Conservation (phyloP, 495 filamentous ascomycete species). For the Lichenothelia convexa region DNA sequence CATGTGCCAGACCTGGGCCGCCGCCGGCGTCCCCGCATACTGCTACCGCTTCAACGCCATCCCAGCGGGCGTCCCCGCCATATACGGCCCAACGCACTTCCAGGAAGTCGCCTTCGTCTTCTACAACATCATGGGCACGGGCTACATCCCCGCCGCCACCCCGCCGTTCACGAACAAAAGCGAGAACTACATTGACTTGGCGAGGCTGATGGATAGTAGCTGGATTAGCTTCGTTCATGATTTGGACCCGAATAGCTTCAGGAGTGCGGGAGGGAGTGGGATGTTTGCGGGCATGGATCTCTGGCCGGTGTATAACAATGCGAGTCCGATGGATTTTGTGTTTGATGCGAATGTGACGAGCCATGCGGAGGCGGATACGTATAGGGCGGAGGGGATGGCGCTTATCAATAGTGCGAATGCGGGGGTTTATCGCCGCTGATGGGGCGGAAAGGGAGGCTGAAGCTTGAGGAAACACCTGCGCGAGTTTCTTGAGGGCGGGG, state of each 20-base stretch:
- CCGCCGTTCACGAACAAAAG: conserved; percentile 30
- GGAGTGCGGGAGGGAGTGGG: neutral
- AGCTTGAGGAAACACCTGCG: too few species aligned
- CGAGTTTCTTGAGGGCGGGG: too few species aligned
- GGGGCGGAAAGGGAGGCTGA: too few species aligned
- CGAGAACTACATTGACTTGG: conserved; percentile 28
- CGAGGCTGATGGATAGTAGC: conserved; percentile 32
- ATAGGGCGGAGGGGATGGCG: conserved; percentile 26
- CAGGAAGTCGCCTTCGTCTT: conserved; percentile 43
- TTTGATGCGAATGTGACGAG: conserved; percentile 32
- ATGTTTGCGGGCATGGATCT: conserved; percentile 4
- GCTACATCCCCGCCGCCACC: conserved; percentile 26
- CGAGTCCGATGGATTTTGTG: conserved; percentile 21
- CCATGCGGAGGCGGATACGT: conserved; percentile 30
- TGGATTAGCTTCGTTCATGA: conserved; percentile 38
- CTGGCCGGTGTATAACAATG: conserved; percentile 16
- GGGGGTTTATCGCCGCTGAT: too few species aligned
- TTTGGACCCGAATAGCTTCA: conserved; percentile 27
- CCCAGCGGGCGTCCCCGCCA: conserved; percentile 19
- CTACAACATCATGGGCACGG: conserved; percentile 32
- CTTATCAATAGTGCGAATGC: conserved; percentile 21
- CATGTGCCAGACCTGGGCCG: conserved; percentile 34
- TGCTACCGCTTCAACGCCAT: conserved; percentile 44
- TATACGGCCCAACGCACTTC: conserved; percentile 34
- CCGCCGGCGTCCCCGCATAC: conserved; percentile 29